Percentiles rank a stretch among this genome's conserved stretches.
Conservation (phyloP, 345 rosid species). For the Clausena lansium region DNA sequence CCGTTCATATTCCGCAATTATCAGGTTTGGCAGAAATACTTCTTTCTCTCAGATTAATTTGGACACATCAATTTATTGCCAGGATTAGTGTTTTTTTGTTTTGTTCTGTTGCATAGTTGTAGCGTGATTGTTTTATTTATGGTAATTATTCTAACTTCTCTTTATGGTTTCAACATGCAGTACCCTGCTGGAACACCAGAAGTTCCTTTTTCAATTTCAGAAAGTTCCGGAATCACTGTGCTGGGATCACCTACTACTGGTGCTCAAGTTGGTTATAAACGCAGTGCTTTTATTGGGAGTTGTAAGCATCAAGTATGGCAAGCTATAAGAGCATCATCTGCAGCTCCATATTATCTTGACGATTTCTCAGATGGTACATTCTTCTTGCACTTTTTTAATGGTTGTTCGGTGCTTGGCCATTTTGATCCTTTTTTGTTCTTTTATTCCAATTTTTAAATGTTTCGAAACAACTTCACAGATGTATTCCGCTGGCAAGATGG, state of each 20-base stretch:
- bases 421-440: conserved; percentile 1
- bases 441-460: not conserved
- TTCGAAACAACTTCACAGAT: conserved; percentile 35
- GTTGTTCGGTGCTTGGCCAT: not conserved
- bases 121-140: not conserved
- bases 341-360: conserved; percentile 99
- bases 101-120: conserved; percentile 10
- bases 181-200: conserved; percentile 94
- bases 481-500: conserved; percentile 98
- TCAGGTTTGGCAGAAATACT: conserved; percentile 53
- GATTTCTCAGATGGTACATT: conserved; percentile 86
- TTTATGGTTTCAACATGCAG: conserved; percentile 36
- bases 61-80: not conserved
- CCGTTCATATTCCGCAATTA: conserved; percentile 95
- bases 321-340: conserved; percentile 99
- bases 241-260: conserved; percentile 66
- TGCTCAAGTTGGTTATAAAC: conserved; percentile 82
- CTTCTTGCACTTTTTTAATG: conserved; percentile 12
- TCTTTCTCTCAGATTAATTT: not conserved
- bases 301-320: conserved; percentile 96
- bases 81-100: not conserved
- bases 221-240: conserved; percentile 62
- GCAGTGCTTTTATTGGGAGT: conserved; percentile 94
- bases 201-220: conserved; percentile 71
- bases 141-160: not conserved